Base-by-base conservation (phyloP, 805 yeast genomes). In the Ogataea methanolica region DNA sequence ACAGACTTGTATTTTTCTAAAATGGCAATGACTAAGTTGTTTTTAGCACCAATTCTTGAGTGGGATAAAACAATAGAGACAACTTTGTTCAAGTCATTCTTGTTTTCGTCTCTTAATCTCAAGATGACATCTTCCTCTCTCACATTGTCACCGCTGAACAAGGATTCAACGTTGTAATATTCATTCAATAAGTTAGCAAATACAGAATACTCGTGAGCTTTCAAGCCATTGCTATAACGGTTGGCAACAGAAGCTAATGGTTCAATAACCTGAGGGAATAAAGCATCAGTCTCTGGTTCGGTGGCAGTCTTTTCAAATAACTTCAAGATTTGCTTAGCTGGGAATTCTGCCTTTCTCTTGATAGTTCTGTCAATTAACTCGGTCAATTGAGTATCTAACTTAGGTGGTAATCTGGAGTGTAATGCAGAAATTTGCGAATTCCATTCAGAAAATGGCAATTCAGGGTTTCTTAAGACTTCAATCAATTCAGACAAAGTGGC, bases 391-490 rank as follows among this genome's bases (percentile, higher is more conserved):
- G 80, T 76, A 63, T 90, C 96, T 55, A 94, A 76, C 55, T 83
- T 80, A 4, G 77, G 63, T 36, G 97, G 96, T 60, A 94, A 72
- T 72, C 99, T 84, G 17, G 96, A 82, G 67, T 92, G 97, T 60
- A 94, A 74, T 21, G 98, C 97, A 52, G 97, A 88, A 35, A 85
- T 80, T 57, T 84, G 86, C 59, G 80, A 77, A 48, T 69, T 71
- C 99, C 99, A 94, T 72, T 90, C 96, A 34, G 96, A 85, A 69
- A 81, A 94, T 44, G 99, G 99, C 61, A 94, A 76, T 50, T 85
- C 83, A 42, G 83, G 85, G 62, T 89, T 80, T 63, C 85, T 80
- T 69, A 95, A 74, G 15, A 87, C 83, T 46, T 78, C 83, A 52
- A 86, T 77, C 59, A 91, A 73, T 50, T 76, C 82, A 60, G 82